A percentile compares a stretch with the other conserved stretches of the same genome.
phyloP scores from a whole-genome alignment of 257 asterid genomes.

The Petrea volubilis region DNA sequence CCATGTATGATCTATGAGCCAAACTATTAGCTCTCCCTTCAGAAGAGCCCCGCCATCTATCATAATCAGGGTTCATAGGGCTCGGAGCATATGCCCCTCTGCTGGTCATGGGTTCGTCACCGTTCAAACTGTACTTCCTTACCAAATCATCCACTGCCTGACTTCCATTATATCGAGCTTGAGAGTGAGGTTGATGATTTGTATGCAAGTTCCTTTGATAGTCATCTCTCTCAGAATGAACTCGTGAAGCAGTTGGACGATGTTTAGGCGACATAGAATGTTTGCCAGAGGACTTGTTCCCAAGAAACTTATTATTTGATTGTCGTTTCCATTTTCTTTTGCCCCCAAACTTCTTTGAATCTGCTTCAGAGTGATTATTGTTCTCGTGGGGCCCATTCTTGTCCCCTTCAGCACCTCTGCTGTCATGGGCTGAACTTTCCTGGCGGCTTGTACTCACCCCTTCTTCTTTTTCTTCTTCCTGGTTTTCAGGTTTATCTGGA shows the following conservation, averaged over 20 bases:
- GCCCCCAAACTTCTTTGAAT: constrained; percentile 19
- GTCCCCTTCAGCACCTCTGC: constrained; percentile 26
- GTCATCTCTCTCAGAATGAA: constrained; percentile 32
- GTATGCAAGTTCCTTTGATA: constrained; percentile 26
- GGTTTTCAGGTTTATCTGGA: constrained; percentile 29
- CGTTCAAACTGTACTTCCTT: constrained; percentile 26
- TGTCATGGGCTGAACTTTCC: constrained; percentile 18
- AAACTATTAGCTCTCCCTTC: constrained; percentile 21
- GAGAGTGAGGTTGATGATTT: constrained; percentile 22
- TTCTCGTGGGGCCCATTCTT: constrained; percentile 18
- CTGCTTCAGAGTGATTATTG: constrained; percentile 21
- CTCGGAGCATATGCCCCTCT: constrained; percentile 24
- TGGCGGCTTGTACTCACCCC: constrained; percentile 23
- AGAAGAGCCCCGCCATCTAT: constrained; percentile 25
- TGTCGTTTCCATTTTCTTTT: constrained; percentile 25
- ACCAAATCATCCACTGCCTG: constrained; percentile 22
- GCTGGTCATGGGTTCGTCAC: constrained; percentile 32
- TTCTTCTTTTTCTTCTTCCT: constrained; percentile 27
- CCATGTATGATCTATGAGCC: constrained; percentile 20
- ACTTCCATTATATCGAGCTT: constrained; percentile 22
- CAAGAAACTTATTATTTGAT: constrained; percentile 16
- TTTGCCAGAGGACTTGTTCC: constrained; percentile 24
- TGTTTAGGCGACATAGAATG: constrained; percentile 21
- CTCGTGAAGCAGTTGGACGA: constrained; percentile 18
- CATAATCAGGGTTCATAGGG: constrained; percentile 36